Conservation (phyloP, 176 grass and related monocot genomes). For the Lolium rigidum region DNA sequence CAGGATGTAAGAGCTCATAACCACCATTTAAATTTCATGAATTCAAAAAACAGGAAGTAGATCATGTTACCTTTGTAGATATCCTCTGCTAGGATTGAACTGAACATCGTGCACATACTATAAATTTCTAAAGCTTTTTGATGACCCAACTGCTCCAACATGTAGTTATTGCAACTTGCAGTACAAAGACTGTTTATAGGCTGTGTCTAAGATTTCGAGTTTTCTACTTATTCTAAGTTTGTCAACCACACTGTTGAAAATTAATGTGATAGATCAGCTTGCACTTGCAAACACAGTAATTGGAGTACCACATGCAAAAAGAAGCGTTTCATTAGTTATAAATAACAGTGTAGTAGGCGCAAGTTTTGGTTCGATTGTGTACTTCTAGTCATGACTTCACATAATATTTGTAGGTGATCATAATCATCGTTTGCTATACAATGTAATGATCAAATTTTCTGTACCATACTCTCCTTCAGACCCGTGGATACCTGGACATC, state of each 20-base stretch:
- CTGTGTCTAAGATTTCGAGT: background rate
- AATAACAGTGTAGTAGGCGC: background rate
- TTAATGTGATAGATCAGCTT: background rate
- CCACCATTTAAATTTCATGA: background rate
- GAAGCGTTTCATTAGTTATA: background rate
- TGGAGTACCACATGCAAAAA: background rate
- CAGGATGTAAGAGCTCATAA: background rate
- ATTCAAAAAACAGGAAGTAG: background rate
- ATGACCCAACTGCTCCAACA: constrained; percentile 5
- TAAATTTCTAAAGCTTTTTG: background rate
- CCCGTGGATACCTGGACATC: constrained; percentile 93
- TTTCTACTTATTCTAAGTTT: background rate
- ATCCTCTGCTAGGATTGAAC: background rate
- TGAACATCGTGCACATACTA: background rate
- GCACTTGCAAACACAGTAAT: background rate
- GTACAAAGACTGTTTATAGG: background rate
- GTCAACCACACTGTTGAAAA: background rate
- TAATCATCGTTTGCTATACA: background rate
- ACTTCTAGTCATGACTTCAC: background rate
- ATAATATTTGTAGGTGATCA: background rate
- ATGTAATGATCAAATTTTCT: constrained; percentile 25
- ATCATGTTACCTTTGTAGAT: background rate
- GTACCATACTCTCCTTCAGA: constrained; percentile 41
- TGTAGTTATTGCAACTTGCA: background rate
- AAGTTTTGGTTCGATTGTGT: background rate